Evolutionary conservation across 306 rosid species (phyloP), one percentile per base, ranked within the genome.

Genomic region (Prunus mume): DNA sequence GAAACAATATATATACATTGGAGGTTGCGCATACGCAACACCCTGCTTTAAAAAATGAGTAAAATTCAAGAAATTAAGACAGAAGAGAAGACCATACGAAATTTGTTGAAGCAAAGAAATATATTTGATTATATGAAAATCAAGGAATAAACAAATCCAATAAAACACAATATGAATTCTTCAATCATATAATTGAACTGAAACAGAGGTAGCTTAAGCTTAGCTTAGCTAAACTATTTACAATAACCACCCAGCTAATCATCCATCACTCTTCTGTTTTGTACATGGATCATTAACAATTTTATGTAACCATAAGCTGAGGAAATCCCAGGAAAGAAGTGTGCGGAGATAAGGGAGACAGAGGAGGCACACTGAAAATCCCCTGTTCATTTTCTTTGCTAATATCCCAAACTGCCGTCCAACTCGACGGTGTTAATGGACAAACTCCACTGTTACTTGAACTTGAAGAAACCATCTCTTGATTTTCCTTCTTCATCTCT

Each of bases 341-440:
- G 76, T 65, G 47, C 2, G 90, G 90, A 55, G 90, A 81, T 70
- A 87, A 70, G 34, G 90, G 90, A 24, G 89, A 83, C 61, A 86
- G 61, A 60, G 87, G 89, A 72, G 90, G 90, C 47, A 87, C 86
- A 5, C 73, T 80, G 69, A 87, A 87, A 19, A 87, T 82, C 41
- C 86, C 88, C 11, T 14, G 68, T 30, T 84, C 83, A 22, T 50
- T 79, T 30, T 87, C 90, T 45, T 82, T 77, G 54, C 32, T 27
- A 1, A 63, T 12, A 20, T 82, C 90, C 90, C 90, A 87, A n/a
- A 87, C 81, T 1, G 81, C 12, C 13, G 80, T 61, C 88, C 90
- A 87, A 63, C 79, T 84, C 3, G 88, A 87, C 65, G 88, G 90
- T 72, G 90, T 84, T 18, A 82, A 69, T 2, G 90, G 88, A 27